Evolutionary conservation across 345 rosid species (phyloP).

Genomic region (Eucalyptus victrix): DNA sequence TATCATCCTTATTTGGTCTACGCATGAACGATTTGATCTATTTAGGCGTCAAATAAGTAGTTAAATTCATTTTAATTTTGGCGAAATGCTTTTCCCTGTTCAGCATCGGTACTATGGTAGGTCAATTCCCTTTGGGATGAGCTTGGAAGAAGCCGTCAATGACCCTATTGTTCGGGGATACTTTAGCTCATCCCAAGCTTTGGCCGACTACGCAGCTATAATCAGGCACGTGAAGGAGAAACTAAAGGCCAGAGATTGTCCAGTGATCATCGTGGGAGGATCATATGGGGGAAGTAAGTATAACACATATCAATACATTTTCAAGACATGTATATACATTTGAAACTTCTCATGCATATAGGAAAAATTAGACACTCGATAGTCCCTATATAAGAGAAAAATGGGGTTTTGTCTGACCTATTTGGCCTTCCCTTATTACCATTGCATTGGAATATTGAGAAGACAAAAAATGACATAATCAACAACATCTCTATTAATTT

Average conservation of each 20-base stretch:
- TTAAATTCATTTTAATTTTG: background rate
- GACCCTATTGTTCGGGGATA: background rate
- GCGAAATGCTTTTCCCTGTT: background rate
- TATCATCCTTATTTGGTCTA: fast-evolving
- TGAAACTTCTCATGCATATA: background rate
- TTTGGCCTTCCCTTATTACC: background rate
- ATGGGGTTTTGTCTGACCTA: background rate
- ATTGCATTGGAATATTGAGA: background rate
- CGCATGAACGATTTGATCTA: background rate
- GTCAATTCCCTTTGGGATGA: background rate
- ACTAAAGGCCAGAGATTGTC: background rate
- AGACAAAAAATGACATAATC: background rate
- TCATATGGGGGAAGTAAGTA: background rate
- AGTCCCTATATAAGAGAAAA: too few relatives aligned
- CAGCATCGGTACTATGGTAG: background rate
- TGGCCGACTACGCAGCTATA: background rate
- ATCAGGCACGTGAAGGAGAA: background rate
- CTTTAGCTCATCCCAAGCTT: background rate
- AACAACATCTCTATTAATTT: background rate
- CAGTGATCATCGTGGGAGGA: background rate
- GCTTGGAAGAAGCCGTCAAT: background rate
- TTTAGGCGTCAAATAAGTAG: background rate
- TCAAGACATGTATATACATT: background rate
- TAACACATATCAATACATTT: background rate
- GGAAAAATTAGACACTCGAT: background rate